Base-by-base conservation (phyloP, 148 eudicot genomes). In the Amaranthus cruentus region DNA sequence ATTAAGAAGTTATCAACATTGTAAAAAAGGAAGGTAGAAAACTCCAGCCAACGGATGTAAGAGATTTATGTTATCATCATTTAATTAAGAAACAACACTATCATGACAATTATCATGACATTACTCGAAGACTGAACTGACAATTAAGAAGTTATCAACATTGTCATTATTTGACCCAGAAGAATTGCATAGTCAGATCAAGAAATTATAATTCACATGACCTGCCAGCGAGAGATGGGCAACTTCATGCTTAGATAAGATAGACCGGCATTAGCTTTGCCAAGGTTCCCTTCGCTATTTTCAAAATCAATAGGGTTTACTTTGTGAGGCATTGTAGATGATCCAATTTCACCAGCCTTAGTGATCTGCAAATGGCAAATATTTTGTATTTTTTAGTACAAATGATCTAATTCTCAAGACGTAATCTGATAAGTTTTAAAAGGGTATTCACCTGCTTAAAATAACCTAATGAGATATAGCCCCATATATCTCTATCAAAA, bases 311-410 rank as follows among this genome's bases (percentile, higher is more conserved):
- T 94, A 52, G 97, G 98, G 77, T 94, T 94, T 21, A 94, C 98
- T 84, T 94, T 94, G 85, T 94, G 98, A 54, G 97, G 98, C 97
- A 94, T 94, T 70, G 98, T 92, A 69, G 98, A 94, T 64, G 98
- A 94, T 64, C 97, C 98, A 77, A 94, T 83, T 83, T 94, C 98
- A 53, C 97, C 97, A 73, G 91, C 93, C 81, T 88, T 91, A 46
- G 96, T 89, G 72, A 72, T 84, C 98, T 93, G 82, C 75, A 76
- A 47, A 80, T 62, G 56, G 53, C 43, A 63, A 66, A 46, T 46
- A 69, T 52, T 59, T 56, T 74, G 66, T 64, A 54, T 28, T 58
- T 11, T 66, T 70, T 68, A 14, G 47, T 51, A 63, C 66, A 76
- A 21, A 56, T 13, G 56, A 77, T 43, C 6, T 12, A 66, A 71